These are phyloP conservation scores for Yamadazyma nakazawae DNA, from an alignment of 805 yeast genomes.

Conservation along the genomic window DNA sequence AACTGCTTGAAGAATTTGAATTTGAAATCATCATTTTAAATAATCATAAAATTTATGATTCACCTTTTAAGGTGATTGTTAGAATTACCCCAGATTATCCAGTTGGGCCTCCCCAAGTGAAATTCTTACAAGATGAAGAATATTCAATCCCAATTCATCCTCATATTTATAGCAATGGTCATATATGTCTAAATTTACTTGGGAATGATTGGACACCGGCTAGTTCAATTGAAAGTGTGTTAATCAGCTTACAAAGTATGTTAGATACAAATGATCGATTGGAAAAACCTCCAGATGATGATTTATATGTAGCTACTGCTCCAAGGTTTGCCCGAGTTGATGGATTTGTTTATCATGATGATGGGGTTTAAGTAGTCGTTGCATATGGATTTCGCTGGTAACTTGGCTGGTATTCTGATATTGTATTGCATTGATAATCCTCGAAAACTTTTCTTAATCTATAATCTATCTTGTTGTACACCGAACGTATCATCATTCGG, in stretches of 20 bases:
- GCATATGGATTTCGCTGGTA: too few species aligned
- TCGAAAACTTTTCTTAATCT: too few species aligned
- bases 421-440: background rate
- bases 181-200: conserved; percentile 66
- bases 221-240: conserved; percentile 45
- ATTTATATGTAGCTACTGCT: conserved; percentile 46
- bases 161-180: conserved; percentile 73
- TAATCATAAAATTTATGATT: conserved; percentile 13
- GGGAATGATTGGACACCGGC: conserved; percentile 71
- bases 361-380: conserved; percentile 41
- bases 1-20: conserved; percentile 18
- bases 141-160: conserved; percentile 62
- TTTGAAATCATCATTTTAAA: conserved; percentile 19
- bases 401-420: too few species aligned
- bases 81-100: conserved; percentile 49
- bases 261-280: conserved; percentile 44
- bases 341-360: conserved; percentile 60
- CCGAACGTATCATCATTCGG: too few species aligned
- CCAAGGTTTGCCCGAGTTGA: conserved; percentile 55
- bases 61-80: conserved; percentile 39
- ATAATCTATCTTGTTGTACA: too few species aligned
- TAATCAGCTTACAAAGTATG: conserved; percentile 65
- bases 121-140: conserved; percentile 29
- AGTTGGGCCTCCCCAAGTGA: conserved; percentile 55
- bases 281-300: conserved; percentile 60